phyloP scores from a whole-genome alignment of 805 yeast genomes.

The Metschnikowia lachancei region DNA sequence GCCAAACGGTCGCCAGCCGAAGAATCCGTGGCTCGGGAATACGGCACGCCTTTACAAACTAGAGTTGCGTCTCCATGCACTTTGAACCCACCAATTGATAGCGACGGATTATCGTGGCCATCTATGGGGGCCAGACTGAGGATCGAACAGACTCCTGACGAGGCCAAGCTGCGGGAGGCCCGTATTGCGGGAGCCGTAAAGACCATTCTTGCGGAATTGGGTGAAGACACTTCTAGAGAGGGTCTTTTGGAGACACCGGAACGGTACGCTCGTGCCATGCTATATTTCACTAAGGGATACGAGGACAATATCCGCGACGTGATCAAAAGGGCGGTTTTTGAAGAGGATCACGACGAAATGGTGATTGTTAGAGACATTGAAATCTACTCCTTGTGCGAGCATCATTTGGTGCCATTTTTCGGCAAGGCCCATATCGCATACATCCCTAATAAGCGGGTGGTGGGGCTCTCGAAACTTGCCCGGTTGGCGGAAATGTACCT shows the following conservation, averaged over 20 bases:
- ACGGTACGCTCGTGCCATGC: slow-evolving; percentile 94
- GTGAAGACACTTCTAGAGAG: slow-evolving; percentile 86
- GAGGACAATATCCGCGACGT: slow-evolving; percentile 91
- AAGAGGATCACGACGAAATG: slow-evolving; percentile 99
- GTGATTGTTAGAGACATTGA: slow-evolving; percentile 95
- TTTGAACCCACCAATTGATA: slow-evolving; percentile 79
- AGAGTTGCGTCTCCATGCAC: slow-evolving; percentile 83
- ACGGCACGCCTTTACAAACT: slow-evolving; percentile 61
- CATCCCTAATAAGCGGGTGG: slow-evolving; percentile 88
- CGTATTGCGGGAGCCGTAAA: slow-evolving; percentile 85
- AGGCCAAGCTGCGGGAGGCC: slow-evolving; percentile 59
- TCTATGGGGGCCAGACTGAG: slow-evolving; percentile 78
- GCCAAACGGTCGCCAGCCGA: slow-evolving; percentile 20
- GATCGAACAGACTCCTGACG: slow-evolving; percentile 65
- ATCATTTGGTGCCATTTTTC: slow-evolving; percentile 94
- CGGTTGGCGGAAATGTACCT: slow-evolving; percentile 96
- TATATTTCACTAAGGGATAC: slow-evolving; percentile 93
- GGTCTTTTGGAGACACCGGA: slow-evolving; percentile 94
- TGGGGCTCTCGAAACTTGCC: slow-evolving; percentile 91
- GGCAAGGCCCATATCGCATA: slow-evolving; percentile 99
- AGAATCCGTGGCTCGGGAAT: slow-evolving; percentile 13
- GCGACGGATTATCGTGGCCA: slow-evolving; percentile 94
- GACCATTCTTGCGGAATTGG: slow-evolving; percentile 74
- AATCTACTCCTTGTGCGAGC: slow-evolving; percentile 90
- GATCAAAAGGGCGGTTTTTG: slow-evolving; percentile 91